Evolutionary conservation across 805 yeast species (phyloP), one percentile per base, ranked within the genome.

Genomic region (Tetrapisispora nanseiensis): DNA sequence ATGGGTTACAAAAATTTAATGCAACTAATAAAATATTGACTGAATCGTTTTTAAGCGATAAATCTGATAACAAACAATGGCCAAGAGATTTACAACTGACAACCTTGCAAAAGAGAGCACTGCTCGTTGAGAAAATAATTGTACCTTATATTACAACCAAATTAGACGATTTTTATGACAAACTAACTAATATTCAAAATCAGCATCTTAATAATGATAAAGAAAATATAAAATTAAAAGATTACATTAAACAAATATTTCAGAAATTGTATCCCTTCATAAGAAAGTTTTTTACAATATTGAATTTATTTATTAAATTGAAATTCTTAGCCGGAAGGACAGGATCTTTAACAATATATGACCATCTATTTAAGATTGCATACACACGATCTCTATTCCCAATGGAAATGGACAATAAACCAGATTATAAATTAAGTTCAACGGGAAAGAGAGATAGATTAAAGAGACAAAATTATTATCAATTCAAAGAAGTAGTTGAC

Each of bases 1-100:
- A 90, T 56, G 97, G 97, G 2, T 63, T 90, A 48, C 86, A 86
- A 55, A 68, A 95, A 28, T 56, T 68, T 20, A 59, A 62, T 40
- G 46, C 52, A 37, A 48, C 47, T 10, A 55, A 56, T 32, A 55
- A 47, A 12, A 48, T 50, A 11, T 32, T 52, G 21, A 28, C 38
- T 8, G 16, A 44, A 10, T 39, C 52, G 16, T 24, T 23, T n/a
- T 12, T 35, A 3, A 35, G 15, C 12, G 38, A 10, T 30, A 40
- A 15, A 39, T 42, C 4, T 30, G 30, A n/a, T 23, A 18, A 43
- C 9, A 34, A 39, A 36, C 34, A 37, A 23, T 55, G 58, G 54
- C 53, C 56, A 4, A 39, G 15, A 8, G 43, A 61, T 62, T 13
- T 72, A 55, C 51, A 78, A 27, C 66, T 89, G 37, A 70, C 75